A percentile compares a stretch with the other conserved stretches of the same genome.
Conservation (phyloP, 345 rosid species). For the Sonneratia alba region DNA sequence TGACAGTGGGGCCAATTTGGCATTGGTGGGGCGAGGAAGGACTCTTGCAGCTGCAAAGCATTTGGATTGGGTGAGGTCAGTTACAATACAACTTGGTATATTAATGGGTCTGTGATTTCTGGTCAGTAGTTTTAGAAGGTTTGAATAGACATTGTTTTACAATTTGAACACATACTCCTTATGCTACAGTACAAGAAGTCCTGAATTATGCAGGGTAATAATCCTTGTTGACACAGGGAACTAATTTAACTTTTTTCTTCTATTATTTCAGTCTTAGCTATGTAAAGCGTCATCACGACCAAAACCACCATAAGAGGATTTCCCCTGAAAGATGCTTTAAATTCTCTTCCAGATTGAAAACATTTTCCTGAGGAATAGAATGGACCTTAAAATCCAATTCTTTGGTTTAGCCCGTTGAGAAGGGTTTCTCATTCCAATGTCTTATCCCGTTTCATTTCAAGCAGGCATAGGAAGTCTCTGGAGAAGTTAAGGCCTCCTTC, state of each 20-base stretch:
- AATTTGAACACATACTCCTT: neutral
- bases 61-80: slow-evolving; percentile 81
- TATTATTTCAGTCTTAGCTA: neutral
- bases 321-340: neutral
- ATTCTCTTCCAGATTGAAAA: neutral
- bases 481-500: slow-evolving; percentile 69
- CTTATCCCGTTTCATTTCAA: slow-evolving; percentile 5
- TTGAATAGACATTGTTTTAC: neutral
- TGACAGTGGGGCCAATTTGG: slow-evolving; percentile 49
- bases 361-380: neutral
- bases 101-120: neutral
- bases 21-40: slow-evolving; percentile 62
- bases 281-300: neutral
- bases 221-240: neutral
- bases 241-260: neutral
- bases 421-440: neutral
- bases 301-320: neutral
- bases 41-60: slow-evolving; percentile 44
- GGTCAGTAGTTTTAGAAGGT: neutral
- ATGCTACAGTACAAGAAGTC: neutral
- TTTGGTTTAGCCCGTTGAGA: neutral
- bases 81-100: neutral
- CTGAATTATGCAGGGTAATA: neutral
- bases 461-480: slow-evolving; percentile 67
- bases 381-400: neutral